Conservation (phyloP, 768 basidiomycete genomes). For the Ramaria sp. region DNA sequence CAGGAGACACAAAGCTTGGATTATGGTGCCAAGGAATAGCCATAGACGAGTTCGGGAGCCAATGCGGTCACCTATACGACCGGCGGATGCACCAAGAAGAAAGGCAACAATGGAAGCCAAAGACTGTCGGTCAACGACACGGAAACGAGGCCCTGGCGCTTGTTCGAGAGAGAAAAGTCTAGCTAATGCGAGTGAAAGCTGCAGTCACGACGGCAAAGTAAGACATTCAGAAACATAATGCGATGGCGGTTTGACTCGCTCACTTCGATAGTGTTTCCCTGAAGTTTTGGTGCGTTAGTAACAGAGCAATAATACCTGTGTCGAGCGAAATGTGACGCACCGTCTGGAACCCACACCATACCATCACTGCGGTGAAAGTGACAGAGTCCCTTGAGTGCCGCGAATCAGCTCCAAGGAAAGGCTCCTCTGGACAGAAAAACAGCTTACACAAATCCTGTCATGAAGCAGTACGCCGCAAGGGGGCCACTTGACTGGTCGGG, state of each 20-base stretch:
- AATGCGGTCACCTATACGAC: constrained; percentile 72
- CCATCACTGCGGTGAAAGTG: constrained; percentile 68
- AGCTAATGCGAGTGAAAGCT: constrained; percentile 74
- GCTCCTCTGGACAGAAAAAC: not conserved
- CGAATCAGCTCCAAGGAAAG: not conserved
- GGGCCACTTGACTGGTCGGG: constrained; percentile 39
- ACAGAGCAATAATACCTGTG: not conserved
- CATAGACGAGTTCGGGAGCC: constrained; percentile 65
- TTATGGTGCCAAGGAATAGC: constrained; percentile 59
- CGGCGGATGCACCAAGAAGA: constrained; percentile 62
- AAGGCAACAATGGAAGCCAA: constrained; percentile 69
- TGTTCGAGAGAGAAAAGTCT: constrained; percentile 42
- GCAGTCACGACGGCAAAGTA: constrained; percentile 22
- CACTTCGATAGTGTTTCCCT: constrained; percentile 4
- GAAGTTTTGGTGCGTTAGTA: constrained; percentile 1
- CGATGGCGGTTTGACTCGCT: not conserved
- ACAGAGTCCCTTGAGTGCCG: not conserved
- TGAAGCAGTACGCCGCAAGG: constrained; percentile 59
- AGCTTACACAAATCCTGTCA: constrained; percentile 64
- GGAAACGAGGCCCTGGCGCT: constrained; percentile 36
- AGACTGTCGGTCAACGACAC: constrained; percentile 76
- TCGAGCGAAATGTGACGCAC: constrained; percentile 24
- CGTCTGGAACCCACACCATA: constrained; percentile 84
- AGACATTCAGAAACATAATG: not conserved
- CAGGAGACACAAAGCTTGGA: constrained; percentile 73